Percentiles rank a stretch among this genome's conserved stretches.
These are phyloP conservation scores for Rhodotorula toruloides DNA, from an alignment of 768 basidiomycete genomes.

Conservation along the genomic window DNA sequence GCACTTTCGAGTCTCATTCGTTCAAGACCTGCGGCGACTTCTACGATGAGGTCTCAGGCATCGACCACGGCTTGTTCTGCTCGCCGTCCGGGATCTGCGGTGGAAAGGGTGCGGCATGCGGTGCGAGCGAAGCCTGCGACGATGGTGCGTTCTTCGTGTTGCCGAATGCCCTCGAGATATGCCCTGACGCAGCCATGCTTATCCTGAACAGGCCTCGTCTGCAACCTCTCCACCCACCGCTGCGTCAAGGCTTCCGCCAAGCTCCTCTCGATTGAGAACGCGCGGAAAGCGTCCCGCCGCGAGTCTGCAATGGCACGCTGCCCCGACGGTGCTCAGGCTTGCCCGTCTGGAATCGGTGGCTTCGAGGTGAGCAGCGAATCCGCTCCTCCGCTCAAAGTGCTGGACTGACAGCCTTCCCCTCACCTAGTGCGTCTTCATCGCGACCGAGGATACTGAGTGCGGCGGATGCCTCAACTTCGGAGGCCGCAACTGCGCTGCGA, in stretches of 20 bases:
- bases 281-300: constrained; percentile 8
- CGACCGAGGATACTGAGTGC: constrained; percentile 21
- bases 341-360: constrained; percentile 21
- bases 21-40: constrained; percentile 31
- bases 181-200: not conserved
- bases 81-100: constrained; percentile 6
- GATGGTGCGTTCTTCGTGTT: not conserved
- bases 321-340: constrained; percentile 21
- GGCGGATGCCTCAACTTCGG: constrained; percentile 26
- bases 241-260: constrained; percentile 2
- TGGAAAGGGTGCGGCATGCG: constrained; percentile 16
- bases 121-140: constrained; percentile 3
- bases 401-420: not conserved
- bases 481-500: constrained; percentile 15
- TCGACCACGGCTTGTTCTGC: constrained; percentile 32
- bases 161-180: no score
- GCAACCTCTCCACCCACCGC: constrained; percentile 27
- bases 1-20: constrained; percentile 8
- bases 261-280: not conserved
- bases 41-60: constrained; percentile 4
- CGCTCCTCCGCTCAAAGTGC: not conserved
- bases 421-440: constrained; percentile 20
- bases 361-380: constrained; percentile 15
- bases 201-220: constrained; percentile 18
- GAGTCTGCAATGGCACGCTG: constrained; percentile 15